Percentiles rank a stretch among this genome's conserved stretches.
Conservation (phyloP, 345 rosid genomes). For the Linum tenue region DNA sequence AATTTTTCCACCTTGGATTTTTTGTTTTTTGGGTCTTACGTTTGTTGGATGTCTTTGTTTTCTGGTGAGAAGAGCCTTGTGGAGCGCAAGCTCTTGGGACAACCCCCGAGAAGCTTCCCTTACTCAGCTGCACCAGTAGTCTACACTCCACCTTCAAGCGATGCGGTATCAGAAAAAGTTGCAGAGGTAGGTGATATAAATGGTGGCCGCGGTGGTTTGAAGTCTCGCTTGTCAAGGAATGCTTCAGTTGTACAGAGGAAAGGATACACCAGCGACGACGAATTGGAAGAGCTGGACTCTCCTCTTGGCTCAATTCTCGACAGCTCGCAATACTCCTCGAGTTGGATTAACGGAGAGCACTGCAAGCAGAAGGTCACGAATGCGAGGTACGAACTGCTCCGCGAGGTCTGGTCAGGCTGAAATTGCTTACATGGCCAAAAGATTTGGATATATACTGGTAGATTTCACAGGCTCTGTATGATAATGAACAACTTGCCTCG, state of each 20-base stretch:
- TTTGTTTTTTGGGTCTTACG: not conserved
- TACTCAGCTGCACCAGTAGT: slow-evolving; percentile 53
- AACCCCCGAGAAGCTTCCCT: slow-evolving; percentile 50
- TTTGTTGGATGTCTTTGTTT: not conserved
- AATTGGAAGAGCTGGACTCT: slow-evolving; percentile 72
- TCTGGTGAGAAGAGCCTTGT: slow-evolving; percentile 31
- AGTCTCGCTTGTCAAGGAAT: slow-evolving; percentile 40
- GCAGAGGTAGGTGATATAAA: slow-evolving; percentile 29
- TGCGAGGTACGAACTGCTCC: slow-evolving; percentile 71
- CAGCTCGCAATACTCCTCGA: slow-evolving; percentile 30
- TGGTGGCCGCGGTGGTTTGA: slow-evolving; percentile 13
- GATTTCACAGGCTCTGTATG: not conserved
- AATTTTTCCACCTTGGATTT: not conserved
- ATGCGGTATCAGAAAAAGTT: slow-evolving; percentile 52
- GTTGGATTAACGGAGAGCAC: slow-evolving; percentile 27
- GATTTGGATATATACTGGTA: not conserved
- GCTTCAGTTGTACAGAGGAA: slow-evolving; percentile 60
- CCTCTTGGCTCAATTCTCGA: slow-evolving; percentile 58
- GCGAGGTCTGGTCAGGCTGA: slow-evolving; percentile 68
- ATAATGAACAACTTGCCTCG: no score
- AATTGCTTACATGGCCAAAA: not conserved
- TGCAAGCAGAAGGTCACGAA: slow-evolving; percentile 21
- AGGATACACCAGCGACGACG: slow-evolving; percentile 91
- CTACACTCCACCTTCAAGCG: slow-evolving; percentile 53
- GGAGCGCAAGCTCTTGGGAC: slow-evolving; percentile 50